These are phyloP conservation scores for Simplicillium aogashimaense DNA, from an alignment of 2,329 filamentous ascomycete species.

Conservation along the genomic window DNA sequence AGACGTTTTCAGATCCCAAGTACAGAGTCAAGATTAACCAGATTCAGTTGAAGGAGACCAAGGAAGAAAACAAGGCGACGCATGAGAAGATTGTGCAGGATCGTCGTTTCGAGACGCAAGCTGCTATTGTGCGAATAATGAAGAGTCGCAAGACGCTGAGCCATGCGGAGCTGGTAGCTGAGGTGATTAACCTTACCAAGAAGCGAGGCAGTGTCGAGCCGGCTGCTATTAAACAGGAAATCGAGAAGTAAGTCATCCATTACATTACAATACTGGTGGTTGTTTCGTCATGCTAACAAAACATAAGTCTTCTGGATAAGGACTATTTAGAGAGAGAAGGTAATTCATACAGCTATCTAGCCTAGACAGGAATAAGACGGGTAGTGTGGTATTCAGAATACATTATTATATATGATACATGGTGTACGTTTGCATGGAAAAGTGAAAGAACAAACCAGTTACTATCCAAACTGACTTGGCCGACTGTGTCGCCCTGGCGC, in stretches of 20 bases:
- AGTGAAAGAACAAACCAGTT: too few relatives aligned
- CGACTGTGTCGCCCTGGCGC: too few relatives aligned
- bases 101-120: slow-evolving; percentile 91
- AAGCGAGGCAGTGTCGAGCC: slow-evolving; percentile 78
- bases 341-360: slow-evolving; percentile 60
- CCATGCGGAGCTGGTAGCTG: slow-evolving; percentile 78
- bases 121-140: slow-evolving; percentile 94
- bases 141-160: slow-evolving; percentile 84
- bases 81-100: slow-evolving; percentile 85
- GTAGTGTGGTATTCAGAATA: too few relatives aligned
- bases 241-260: slow-evolving; percentile 62
- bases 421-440: too few relatives aligned
- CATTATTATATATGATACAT: too few relatives aligned
- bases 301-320: slow-evolving; percentile 87
- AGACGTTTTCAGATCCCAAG: slow-evolving; percentile 66
- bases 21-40: slow-evolving; percentile 97
- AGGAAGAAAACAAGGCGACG: slow-evolving; percentile 87
- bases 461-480: too few relatives aligned
- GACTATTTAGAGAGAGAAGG: slow-evolving; percentile 82
- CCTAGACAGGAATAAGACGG: slow-evolving; percentile 34
- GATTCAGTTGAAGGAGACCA: slow-evolving; percentile 93
- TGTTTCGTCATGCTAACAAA: too few relatives aligned
- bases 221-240: slow-evolving; percentile 88
- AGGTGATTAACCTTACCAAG: slow-evolving; percentile 87
- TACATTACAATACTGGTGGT: slow-evolving; percentile 6